Evolutionary conservation across 1,284 basidiomycete genomes (phyloP).

Genomic region (Chiua sp.): DNA sequence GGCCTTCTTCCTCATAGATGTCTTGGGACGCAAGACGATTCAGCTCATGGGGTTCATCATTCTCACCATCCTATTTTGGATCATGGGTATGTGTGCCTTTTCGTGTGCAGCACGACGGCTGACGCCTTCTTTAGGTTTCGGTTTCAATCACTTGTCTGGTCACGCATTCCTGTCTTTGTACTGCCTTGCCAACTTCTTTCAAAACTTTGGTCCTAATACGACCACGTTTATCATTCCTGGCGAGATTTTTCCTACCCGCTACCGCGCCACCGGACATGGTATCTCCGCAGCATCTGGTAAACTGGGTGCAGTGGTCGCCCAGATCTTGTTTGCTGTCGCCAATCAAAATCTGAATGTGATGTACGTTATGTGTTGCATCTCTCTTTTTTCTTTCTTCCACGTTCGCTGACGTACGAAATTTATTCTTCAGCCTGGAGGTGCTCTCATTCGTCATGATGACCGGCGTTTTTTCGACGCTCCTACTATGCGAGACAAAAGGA

Average conservation of each 20-base stretch:
- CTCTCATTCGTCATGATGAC: conserved; percentile 16
- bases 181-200: conserved; percentile 59
- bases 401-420: background rate
- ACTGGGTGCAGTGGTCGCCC: conserved; percentile 69
- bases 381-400: background rate
- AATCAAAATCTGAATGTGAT: background rate
- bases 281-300: conserved; percentile 72
- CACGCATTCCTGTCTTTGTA: conserved; percentile 63
- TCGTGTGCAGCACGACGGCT: background rate
- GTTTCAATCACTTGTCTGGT: conserved; percentile 48
- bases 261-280: conserved; percentile 70
- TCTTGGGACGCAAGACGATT: conserved; percentile 54
- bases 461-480: conserved; percentile 9
- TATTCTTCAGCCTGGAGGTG: background rate
- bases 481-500: conserved; percentile 9
- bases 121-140: conserved; percentile 45
- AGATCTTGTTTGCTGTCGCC: conserved; percentile 29
- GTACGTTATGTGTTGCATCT: conserved; percentile 3
- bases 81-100: conserved; percentile 44
- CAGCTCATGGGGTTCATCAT: conserved; percentile 63
- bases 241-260: conserved; percentile 76
- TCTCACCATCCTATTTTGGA: conserved; percentile 56
- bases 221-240: conserved; percentile 75
- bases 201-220: conserved; percentile 69
- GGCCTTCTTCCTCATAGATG: conserved; percentile 52